Conservation (phyloP, 495 filamentous ascomycete species). For the Talaromyces ruber region DNA sequence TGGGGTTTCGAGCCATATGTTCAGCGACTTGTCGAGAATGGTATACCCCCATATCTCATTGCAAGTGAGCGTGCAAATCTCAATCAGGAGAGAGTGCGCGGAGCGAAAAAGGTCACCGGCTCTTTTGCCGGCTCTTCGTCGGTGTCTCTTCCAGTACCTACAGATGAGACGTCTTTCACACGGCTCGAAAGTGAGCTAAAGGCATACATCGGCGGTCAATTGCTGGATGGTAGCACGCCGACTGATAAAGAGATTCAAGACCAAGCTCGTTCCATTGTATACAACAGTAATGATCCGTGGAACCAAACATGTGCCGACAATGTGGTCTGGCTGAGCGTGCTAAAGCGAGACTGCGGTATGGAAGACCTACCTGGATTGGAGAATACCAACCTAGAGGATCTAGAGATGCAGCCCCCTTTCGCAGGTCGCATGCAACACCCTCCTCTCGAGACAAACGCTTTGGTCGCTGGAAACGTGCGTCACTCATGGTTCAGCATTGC, state of each 20-base stretch:
- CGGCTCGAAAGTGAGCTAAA: slow-evolving; percentile 53
- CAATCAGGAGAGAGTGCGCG: slow-evolving; percentile 25
- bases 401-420: slow-evolving; percentile 35
- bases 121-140: not conserved
- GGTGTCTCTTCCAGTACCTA: slow-evolving; percentile 18
- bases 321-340: slow-evolving; percentile 50
- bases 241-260: slow-evolving; percentile 55
- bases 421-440: slow-evolving; percentile 24
- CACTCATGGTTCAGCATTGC: not conserved
- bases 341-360: slow-evolving; percentile 58
- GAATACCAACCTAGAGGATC: slow-evolving; percentile 23
- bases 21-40: slow-evolving; percentile 61
- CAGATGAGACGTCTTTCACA: slow-evolving; percentile 33
- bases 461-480: slow-evolving; percentile 13
- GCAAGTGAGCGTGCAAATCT: slow-evolving; percentile 29
- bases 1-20: slow-evolving; percentile 69
- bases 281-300: slow-evolving; percentile 58
- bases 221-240: slow-evolving; percentile 41
- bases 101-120: not conserved
- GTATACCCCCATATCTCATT: slow-evolving; percentile 55
- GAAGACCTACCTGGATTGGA: slow-evolving; percentile 22
- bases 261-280: slow-evolving; percentile 56
- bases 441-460: slow-evolving; percentile 28
- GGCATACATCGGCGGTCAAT: slow-evolving; percentile 42
- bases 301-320: slow-evolving; percentile 68